phyloP scores from a whole-genome alignment of 2,329 filamentous ascomycete species.

The Pseudogymnoascus sp. region DNA sequence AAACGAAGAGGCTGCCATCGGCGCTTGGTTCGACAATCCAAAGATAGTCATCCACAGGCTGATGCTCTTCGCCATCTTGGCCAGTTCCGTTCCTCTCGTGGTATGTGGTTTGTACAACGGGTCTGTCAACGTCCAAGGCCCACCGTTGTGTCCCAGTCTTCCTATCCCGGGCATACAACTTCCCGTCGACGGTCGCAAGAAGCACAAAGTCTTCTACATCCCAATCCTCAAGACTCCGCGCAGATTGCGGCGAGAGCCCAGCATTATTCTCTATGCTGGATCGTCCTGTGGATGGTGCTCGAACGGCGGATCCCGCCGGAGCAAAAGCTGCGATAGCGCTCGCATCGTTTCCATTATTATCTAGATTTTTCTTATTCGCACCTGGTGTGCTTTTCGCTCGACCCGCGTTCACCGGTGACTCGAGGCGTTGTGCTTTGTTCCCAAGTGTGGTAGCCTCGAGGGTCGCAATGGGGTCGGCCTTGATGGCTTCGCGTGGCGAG shows the following conservation, averaged over 20 bases:
- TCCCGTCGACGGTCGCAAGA: conserved; percentile 98
- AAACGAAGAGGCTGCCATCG: conserved; percentile 81
- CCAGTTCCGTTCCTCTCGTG: conserved; percentile 62
- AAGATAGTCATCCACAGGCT: conserved; percentile 67
- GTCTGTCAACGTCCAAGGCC: conserved; percentile 75
- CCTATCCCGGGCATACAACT: conserved; percentile 84
- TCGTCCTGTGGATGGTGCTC: conserved; percentile 76
- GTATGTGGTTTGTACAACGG: conserved; percentile 87
- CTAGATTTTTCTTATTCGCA: conserved; percentile 21
- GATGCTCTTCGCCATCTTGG: conserved; percentile 46
- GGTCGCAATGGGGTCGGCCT: conserved; percentile 20
- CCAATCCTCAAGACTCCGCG: conserved; percentile 98
- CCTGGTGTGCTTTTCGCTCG: conserved; percentile 27
- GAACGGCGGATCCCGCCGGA: conserved; percentile 92
- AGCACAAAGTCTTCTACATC: conserved; percentile 99
- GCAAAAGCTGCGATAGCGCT: conserved; percentile 96
- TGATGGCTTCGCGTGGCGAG: conserved; percentile 25
- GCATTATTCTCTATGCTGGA: conserved; percentile 46
- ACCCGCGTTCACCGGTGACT: conserved; percentile 22
- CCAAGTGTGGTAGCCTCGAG: conserved; percentile 25
- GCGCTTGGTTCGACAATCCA: conserved; percentile 93
- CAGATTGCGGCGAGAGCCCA: conserved; percentile 68
- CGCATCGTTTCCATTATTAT: conserved; percentile 57
- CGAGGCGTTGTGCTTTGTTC: conserved; percentile 26
- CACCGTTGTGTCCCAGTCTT: conserved; percentile 78